Conservation (phyloP, 257 asterid genomes). For the Primulina huaijiensis region DNA sequence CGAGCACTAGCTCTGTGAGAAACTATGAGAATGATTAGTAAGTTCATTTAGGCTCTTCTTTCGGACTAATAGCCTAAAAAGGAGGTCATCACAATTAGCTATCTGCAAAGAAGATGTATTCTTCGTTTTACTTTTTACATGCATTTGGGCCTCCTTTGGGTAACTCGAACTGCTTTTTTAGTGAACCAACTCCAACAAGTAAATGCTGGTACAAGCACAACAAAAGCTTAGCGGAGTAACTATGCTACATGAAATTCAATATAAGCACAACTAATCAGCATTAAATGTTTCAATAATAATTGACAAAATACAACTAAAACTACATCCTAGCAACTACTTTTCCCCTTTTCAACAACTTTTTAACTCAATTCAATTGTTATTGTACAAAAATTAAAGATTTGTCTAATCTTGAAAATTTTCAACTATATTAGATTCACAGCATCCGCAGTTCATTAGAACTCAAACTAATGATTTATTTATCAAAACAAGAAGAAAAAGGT, state of each 20-base stretch:
- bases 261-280: constrained; percentile 16
- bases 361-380: not conserved
- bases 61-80: too few relatives aligned
- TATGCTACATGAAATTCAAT: constrained; percentile 15
- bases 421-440: not conserved
- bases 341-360: constrained; percentile 6
- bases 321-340: not conserved
- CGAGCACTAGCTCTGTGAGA: not conserved
- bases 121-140: not conserved
- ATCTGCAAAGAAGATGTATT: too few relatives aligned
- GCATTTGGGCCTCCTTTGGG: not conserved
- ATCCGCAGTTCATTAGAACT: not conserved
- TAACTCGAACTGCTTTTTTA: constrained; percentile 8
- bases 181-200: constrained; percentile 18
- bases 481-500: too few relatives aligned
- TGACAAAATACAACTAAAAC: constrained; percentile 18
- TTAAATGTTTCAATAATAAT: constrained; percentile 6
- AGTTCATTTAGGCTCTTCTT: not conserved
- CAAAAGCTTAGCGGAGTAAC: not conserved
- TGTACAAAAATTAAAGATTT: not conserved
- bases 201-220: not conserved
- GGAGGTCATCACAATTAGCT: not conserved
- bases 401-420: not conserved
- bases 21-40: not conserved
- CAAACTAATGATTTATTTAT: not conserved